Evolutionary conservation across 495 filamentous ascomycete genomes (phyloP), one percentile per base, ranked within the genome.

Genomic region (Neurospora hispaniola): DNA sequence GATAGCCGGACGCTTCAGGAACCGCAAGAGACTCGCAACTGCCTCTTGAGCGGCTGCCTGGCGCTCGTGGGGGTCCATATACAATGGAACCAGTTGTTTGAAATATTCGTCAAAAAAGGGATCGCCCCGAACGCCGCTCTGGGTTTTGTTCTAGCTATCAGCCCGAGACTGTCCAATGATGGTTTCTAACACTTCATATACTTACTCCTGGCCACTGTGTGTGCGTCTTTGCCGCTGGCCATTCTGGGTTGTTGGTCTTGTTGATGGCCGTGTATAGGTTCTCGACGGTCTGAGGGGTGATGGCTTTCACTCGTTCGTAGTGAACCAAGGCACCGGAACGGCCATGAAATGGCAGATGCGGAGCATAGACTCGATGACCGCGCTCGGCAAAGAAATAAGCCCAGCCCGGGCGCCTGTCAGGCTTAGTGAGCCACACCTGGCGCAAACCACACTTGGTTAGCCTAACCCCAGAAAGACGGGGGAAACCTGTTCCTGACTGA

Each of bases 151-250:
- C 31, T 7, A 12, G n/a, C 43, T 43, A 23, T 42, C 35, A 68
- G 71, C 42, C 31, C 35, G 8, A 27, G 23, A 27, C 0, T 44
- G 5, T 40, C 41, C 38, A 23, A 4, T 3, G 5, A 35, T 59
- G 6, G 40, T 46, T 27, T 40, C 14, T 20, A 38, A 20, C n/a
- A 42, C 62, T 12, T 7, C 14, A 18, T 39, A 7, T 40, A 74
- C 77, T 74, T 71, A 78, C 75, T 42, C 87, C 86, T 14, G 87
- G 86, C 84, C 86, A 89, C 80, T 89, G 86, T n/a, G 82, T 85
- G 71, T 88, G 86, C 27, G 82, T 76, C 41, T 76, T 71, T 20
- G 85, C 84, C 75, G 83, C 83, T 0, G 81, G 81, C 81, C 84
- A 88, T 8, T 72, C 42, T 16, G 18, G 16, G 3, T 69, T 48